Evolutionary conservation across 2,329 filamentous ascomycete genomes (phyloP).

Genomic region (Zymoseptoria ardabiliae): DNA sequence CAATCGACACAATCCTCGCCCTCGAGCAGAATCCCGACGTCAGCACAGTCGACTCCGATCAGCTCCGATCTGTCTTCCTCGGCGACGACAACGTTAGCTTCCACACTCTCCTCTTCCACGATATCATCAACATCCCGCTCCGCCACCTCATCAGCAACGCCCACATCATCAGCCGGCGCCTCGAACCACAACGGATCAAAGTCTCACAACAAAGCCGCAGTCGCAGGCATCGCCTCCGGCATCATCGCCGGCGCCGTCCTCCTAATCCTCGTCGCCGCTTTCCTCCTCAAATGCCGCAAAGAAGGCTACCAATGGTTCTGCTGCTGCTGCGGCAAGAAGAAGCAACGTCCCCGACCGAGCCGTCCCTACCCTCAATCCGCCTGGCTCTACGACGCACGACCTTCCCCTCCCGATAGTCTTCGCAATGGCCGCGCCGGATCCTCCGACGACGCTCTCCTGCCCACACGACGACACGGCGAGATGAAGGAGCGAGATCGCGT

Average conservation of each 20-base stretch:
- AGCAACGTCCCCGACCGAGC: conserved; percentile 7
- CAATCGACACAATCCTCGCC: background rate
- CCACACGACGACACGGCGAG: background rate
- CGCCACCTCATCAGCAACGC: conserved; percentile 3
- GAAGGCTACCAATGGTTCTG: conserved; percentile 5
- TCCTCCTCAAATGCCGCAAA: conserved; percentile 10
- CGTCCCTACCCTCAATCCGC: conserved; percentile 18
- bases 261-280: conserved; percentile 9
- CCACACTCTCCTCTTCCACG: background rate
- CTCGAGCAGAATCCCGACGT: background rate
- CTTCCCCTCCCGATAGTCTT: conserved; percentile 11
- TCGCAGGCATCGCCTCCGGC: conserved; percentile 18
- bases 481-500: background rate
- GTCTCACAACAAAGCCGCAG: conserved; percentile 2
- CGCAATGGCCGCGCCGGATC: background rate
- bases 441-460: background rate
- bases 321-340: conserved; percentile 3
- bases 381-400: conserved; percentile 20
- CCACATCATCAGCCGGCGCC: conserved; percentile 4
- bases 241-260: conserved; percentile 15
- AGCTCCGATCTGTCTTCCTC: background rate
- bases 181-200: background rate
- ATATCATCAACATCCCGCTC: conserved; percentile 1
- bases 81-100: background rate
- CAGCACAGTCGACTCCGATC: background rate